These are phyloP conservation scores for Ceratocystis diversiconidia DNA, from an alignment of 2,329 filamentous ascomycete species.

Conservation along the genomic window DNA sequence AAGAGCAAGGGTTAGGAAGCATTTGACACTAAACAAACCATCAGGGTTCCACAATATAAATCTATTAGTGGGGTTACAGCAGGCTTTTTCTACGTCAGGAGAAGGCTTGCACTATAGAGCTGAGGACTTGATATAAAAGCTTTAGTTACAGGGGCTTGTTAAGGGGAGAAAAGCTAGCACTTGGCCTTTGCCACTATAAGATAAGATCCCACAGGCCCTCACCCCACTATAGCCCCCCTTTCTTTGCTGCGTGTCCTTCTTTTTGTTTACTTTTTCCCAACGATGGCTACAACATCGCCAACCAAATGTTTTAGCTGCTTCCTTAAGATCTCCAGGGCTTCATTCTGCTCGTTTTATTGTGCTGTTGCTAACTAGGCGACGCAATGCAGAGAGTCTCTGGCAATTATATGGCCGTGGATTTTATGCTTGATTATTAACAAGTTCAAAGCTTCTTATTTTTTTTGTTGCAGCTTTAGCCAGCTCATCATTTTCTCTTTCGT, in stretches of 20 bases:
- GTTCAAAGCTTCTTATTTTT: background rate
- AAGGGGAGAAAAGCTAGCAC: too few species aligned
- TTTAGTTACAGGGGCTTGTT: too few species aligned
- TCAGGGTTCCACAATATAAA: background rate
- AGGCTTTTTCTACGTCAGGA: background rate
- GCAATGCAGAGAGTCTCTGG: background rate
- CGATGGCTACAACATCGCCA: background rate
- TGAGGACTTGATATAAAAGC: too few species aligned
- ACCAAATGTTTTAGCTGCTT: background rate
- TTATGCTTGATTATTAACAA: background rate
- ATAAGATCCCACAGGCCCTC: background rate
- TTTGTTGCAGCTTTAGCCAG: background rate
- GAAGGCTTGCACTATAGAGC: background rate
- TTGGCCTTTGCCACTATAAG: background rate
- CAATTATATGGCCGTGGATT: background rate
- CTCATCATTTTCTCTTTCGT: background rate
- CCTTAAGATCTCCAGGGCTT: background rate
- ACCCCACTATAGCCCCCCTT: background rate
- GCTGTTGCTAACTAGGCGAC: background rate
- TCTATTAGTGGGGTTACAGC: background rate
- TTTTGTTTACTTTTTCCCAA: background rate
- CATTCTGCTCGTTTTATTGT: background rate
- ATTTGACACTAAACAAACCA: background rate
- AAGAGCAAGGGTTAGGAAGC: background rate
- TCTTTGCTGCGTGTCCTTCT: conserved; percentile 1